Conservation (phyloP, 495 filamentous ascomycete genomes). For the Penicillium nucicola region DNA sequence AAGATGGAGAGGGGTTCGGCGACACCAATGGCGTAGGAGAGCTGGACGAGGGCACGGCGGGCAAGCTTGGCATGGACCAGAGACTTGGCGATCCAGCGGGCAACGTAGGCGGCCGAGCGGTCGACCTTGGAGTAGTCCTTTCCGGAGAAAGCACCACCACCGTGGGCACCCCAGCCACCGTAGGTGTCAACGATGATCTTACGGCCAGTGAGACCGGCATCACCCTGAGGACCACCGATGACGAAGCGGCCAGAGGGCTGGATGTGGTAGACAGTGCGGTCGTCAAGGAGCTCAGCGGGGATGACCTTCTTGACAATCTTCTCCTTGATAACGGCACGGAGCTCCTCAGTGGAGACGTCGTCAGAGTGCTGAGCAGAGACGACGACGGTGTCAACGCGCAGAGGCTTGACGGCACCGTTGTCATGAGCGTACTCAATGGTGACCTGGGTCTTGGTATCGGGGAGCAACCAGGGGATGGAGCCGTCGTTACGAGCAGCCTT, state of each 20-base stretch:
- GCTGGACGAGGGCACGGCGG: constrained; percentile 90
- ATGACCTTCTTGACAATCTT: constrained; percentile 96
- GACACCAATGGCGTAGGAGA: constrained; percentile 99
- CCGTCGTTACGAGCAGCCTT: constrained; percentile 81
- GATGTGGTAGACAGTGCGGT: constrained; percentile 91
- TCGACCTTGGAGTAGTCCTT: constrained; percentile 99
- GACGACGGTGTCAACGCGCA: constrained; percentile 93
- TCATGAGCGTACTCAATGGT: constrained; percentile 98
- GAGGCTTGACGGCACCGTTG: constrained; percentile 86
- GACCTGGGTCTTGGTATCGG: constrained; percentile 99
- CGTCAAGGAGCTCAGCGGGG: constrained; percentile 86
- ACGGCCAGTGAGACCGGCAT: constrained; percentile 96
- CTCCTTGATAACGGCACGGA: constrained; percentile 93
- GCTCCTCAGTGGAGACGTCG: constrained; percentile 85
- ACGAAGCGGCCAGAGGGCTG: constrained; percentile 98
- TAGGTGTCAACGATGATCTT: constrained; percentile 99
- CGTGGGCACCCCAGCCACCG: constrained; percentile 99
- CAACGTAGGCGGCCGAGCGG: constrained; percentile 94
- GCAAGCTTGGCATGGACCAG: constrained; percentile 83
- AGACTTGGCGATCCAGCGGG: constrained; percentile 98
- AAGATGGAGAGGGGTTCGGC: constrained; percentile 91
- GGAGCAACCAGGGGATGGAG: constrained; percentile 86
- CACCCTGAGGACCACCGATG: constrained; percentile 98
- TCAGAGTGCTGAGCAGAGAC: constrained; percentile 91
- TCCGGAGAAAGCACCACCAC: constrained; percentile 99